phyloP scores from a whole-genome alignment of 805 yeast genomes.

The Kodamaea jinghongensis region DNA sequence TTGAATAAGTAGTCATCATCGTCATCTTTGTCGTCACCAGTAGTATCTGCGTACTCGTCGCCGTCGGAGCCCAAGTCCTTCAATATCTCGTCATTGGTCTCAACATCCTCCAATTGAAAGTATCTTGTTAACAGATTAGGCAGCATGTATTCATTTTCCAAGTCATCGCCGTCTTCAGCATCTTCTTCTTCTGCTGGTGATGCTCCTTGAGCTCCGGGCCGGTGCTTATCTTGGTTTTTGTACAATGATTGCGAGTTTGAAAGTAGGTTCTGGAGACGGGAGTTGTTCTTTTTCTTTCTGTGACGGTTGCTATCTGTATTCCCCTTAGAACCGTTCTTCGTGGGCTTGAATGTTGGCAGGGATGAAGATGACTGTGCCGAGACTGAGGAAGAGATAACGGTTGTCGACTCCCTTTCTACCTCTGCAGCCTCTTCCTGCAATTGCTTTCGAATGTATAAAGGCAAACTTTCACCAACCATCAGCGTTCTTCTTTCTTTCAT shows the following conservation, averaged over 20 bases:
- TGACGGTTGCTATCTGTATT: not conserved
- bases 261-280: slow-evolving; percentile 32
- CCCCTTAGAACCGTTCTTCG: not conserved
- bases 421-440: slow-evolving; percentile 9
- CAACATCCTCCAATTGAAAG: slow-evolving; percentile 20
- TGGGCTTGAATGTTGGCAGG: too few relatives aligned
- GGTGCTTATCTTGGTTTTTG: slow-evolving; percentile 5
- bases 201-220: not conserved
- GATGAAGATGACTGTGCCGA: too few relatives aligned
- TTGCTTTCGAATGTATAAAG: slow-evolving; percentile 33
- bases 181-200: slow-evolving; percentile 8
- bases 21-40: slow-evolving; percentile 11
- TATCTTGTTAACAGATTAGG: slow-evolving; percentile 36
- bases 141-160: slow-evolving; percentile 40
- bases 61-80: slow-evolving; percentile 22
- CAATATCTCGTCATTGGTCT: slow-evolving; percentile 19
- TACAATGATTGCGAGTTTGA: slow-evolving; percentile 37
- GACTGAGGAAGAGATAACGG: too few relatives aligned
- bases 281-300: slow-evolving; percentile 7
- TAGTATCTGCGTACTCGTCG: slow-evolving; percentile 23
- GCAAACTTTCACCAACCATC: slow-evolving; percentile 36
- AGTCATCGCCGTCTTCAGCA: slow-evolving; percentile 20
- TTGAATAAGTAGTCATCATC: slow-evolving; percentile 32
- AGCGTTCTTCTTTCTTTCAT: slow-evolving; percentile 26
- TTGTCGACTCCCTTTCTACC: not conserved